Base-by-base conservation (phyloP, 1,139 yeast genomes). In the Scheffersomyces quercinus region DNA sequence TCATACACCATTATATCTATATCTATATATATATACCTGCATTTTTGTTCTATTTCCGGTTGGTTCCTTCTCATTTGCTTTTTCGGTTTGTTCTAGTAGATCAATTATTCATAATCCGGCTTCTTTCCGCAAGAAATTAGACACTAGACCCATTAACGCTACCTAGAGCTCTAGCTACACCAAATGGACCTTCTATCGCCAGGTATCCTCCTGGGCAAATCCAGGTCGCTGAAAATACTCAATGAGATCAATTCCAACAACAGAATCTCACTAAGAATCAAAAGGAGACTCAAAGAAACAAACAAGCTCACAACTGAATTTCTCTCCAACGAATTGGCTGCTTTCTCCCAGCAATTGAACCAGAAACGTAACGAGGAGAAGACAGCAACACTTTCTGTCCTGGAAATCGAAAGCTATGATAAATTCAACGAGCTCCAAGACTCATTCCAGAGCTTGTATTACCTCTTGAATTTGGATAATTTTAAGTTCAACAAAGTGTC, bases 391-490 rank as follows among this genome's bases (percentile, higher is more conserved):
- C 20, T 31, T 13, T n/a, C 20, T 5, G 11, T 13, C 8, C 7
- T 14, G 20, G 24, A 31, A 14, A 20, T 14, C 2, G 11, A 13
- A 5, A 14, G n/a, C 11, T 31, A 10, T 31, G 35, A 36, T 6
- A 47, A 50, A 16, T 53, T 58, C 40, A 37, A 45, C n/a, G 33
- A 29, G 3, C 49, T 65, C 20, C 65, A 62, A 45, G 49, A 52
- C 7, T 43, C 55, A 4, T 65, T 65, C 46, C 60, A 62, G 37
- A 56, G 62, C 20, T 43, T 64, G 37, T 62, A 59, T 43, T 55
- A 56, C 44, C 45, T 60, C 13, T 44, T 64, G 29, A 54, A 57
- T n/a, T 48, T 56, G 16, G 65, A 64, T 33, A 53, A 57, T 38
- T 64, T 64, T 50, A 56, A 51, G 36, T 53, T 59, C 41, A 46